Evolutionary conservation across 2,329 filamentous ascomycete genomes (phyloP).

Genomic region (Beauveria sp.): DNA sequence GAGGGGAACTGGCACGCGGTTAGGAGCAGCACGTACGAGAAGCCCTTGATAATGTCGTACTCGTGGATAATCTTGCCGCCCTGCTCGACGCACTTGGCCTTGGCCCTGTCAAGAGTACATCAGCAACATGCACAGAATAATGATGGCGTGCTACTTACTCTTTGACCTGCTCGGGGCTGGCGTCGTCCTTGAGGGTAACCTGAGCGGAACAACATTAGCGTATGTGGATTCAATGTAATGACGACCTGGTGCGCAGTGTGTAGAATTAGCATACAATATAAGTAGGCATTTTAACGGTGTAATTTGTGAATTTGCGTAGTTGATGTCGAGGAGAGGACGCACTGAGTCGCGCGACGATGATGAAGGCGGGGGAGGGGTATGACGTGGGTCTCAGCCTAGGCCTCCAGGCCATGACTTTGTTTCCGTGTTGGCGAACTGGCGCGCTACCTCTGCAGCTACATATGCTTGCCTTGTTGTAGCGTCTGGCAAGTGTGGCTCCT

Average conservation of each 20-base stretch:
- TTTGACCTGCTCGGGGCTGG: constrained; percentile 57
- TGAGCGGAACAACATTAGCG: constrained; percentile 26
- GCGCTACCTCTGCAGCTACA: background rate
- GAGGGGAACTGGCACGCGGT: background rate
- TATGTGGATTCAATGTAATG: background rate
- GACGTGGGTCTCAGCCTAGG: background rate
- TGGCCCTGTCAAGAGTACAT: constrained; percentile 47
- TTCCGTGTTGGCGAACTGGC: background rate
- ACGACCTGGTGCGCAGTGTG: background rate
- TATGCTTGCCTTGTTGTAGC: background rate
- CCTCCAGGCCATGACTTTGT: background rate
- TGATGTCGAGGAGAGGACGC: background rate
- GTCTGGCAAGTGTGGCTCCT: background rate
- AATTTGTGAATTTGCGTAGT: background rate
- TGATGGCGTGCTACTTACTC: constrained; percentile 40
- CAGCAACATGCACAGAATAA: background rate
- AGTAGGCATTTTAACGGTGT: constrained; percentile 40
- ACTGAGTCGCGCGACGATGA: constrained; percentile 3
- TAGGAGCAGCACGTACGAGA: constrained; percentile 60
- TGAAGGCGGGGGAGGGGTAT: constrained; percentile 12
- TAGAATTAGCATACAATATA: constrained; percentile 40
- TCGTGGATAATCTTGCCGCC: constrained; percentile 81
- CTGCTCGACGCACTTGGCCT: constrained; percentile 64
- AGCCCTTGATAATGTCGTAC: constrained; percentile 83
- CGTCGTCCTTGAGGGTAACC: constrained; percentile 73